phyloP scores from a whole-genome alignment of 2,329 filamentous ascomycete genomes.

The Botryotinia calthae region DNA sequence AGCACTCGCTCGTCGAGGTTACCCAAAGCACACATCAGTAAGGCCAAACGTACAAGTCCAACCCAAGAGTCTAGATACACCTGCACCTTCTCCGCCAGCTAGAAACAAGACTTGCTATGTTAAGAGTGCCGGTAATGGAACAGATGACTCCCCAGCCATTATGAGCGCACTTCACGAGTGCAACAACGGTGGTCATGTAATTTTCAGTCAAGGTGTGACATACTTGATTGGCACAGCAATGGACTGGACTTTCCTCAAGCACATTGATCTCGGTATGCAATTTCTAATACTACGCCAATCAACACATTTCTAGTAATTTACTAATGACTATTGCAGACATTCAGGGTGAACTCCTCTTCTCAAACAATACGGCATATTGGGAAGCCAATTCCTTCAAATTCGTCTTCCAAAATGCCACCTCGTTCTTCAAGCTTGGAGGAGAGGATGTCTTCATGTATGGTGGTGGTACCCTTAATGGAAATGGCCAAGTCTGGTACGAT shows the following conservation, averaged over 20 bases:
- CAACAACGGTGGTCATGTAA: conserved; percentile 60
- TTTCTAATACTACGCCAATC: neutral
- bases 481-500: conserved; percentile 61
- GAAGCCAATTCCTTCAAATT: conserved; percentile 61
- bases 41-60: conserved; percentile 29
- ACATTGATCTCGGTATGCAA: conserved; percentile 57
- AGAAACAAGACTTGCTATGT: conserved; percentile 35
- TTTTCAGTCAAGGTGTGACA: conserved; percentile 49
- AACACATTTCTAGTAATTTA: neutral
- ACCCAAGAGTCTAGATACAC: conserved; percentile 29
- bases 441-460: conserved; percentile 67
- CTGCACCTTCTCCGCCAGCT: conserved; percentile 25
- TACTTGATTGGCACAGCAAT: conserved; percentile 64
- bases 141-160: conserved; percentile 46
- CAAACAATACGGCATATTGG: conserved; percentile 68
- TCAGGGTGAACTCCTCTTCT: conserved; percentile 60
- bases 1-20: conserved; percentile 17
- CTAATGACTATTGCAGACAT: conserved; percentile 44
- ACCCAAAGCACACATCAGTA: conserved; percentile 29
- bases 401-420: conserved; percentile 63
- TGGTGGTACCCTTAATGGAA: conserved; percentile 60
- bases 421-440: conserved; percentile 66
- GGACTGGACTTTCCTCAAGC: conserved; percentile 61
- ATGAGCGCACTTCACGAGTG: conserved; percentile 55
- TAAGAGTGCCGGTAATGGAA: conserved; percentile 31